phyloP scores from a whole-genome alignment of 164 flowering plant genomes.

The Vitis labrusca region DNA sequence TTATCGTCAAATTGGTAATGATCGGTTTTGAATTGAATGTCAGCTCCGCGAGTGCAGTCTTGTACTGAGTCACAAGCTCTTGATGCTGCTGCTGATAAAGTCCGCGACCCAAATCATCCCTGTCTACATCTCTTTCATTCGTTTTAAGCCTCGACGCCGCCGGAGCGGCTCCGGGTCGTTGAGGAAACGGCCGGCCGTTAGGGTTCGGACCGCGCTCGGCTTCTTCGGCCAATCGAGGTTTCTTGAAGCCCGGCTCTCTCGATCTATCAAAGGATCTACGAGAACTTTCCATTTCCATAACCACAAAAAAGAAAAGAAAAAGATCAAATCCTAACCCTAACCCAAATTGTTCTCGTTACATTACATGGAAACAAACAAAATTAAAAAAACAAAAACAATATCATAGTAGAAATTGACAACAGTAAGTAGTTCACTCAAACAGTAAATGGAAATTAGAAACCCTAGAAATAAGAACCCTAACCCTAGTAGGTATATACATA shows the following conservation, averaged over 20 bases:
- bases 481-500: no score
- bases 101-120: constrained; percentile 27
- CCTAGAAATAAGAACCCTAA: background rate
- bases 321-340: constrained; percentile 25
- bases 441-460: background rate
- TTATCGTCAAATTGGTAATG: constrained; percentile 90
- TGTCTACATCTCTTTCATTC: constrained; percentile 39
- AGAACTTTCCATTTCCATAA: constrained; percentile 75
- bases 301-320: constrained; percentile 7
- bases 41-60: constrained; percentile 79
- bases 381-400: background rate
- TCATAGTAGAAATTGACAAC: background rate
- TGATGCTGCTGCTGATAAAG: constrained; percentile 47
- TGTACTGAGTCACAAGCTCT: constrained; percentile 86
- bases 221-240: constrained; percentile 59
- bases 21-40: constrained; percentile 97
- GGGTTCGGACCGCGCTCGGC: constrained; percentile 24
- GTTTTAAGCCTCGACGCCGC: constrained; percentile 29
- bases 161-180: constrained; percentile 22
- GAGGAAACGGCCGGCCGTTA: constrained; percentile 33
- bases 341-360: constrained; percentile 12
- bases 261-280: constrained; percentile 83
- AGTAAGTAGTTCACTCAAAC: background rate
- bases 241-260: constrained; percentile 68
- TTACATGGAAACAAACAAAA: background rate